These are phyloP conservation scores for Rhizopogon sp. DNA, from an alignment of 768 basidiomycete genomes.

Conservation along the genomic window DNA sequence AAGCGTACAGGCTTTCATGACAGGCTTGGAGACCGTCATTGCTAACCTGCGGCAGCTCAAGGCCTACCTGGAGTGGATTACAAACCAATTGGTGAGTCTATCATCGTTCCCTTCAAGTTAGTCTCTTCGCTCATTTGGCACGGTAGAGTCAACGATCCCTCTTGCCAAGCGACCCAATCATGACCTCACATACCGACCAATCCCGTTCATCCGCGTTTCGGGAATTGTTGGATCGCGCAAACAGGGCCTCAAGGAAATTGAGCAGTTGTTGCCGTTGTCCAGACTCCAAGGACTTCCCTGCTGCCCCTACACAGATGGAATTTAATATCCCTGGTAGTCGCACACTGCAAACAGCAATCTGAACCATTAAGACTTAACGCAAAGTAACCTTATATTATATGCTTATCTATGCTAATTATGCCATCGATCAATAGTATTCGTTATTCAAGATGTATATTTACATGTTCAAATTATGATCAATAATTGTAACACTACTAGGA, in stretches of 20 bases:
- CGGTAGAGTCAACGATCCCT: background rate
- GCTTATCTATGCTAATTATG: background rate
- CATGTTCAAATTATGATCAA: background rate
- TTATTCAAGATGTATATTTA: background rate
- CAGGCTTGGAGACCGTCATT: conserved; percentile 17
- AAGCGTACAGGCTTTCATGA: conserved; percentile 8
- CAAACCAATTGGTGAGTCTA: conserved; percentile 20
- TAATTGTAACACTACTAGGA: background rate
- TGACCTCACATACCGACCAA: background rate
- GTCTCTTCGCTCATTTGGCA: conserved; percentile 13
- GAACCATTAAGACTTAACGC: background rate
- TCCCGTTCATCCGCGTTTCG: background rate
- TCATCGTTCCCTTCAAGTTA: background rate
- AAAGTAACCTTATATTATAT: background rate
- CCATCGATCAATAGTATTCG: background rate
- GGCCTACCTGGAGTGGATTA: conserved; percentile 24
- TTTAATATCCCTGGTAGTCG: conserved; percentile 1
- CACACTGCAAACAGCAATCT: background rate
- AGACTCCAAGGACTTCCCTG: background rate
- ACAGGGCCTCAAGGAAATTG: background rate
- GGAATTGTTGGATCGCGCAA: background rate
- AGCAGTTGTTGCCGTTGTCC: background rate
- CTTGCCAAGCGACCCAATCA: background rate
- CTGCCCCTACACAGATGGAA: background rate
- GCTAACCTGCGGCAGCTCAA: conserved; percentile 14